phyloP scores from a whole-genome alignment of 2,329 filamentous ascomycete genomes.

The Fusarium brevicatenulatum region DNA sequence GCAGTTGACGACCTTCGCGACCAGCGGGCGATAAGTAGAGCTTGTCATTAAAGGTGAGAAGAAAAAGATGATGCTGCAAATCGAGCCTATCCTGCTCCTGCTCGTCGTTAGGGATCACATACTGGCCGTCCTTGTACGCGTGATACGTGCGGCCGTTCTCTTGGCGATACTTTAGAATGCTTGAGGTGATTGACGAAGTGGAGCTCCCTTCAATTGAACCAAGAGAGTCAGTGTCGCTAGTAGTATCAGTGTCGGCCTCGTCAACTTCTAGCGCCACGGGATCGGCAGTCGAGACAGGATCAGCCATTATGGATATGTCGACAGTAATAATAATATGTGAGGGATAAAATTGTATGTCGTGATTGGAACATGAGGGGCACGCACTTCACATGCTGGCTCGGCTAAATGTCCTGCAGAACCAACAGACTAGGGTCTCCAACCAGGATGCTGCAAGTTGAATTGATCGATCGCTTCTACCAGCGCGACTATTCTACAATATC shows the following conservation, averaged over 20 bases:
- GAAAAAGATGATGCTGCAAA: conserved; percentile 40
- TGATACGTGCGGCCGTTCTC: conserved; percentile 47
- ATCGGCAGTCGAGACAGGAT: not conserved
- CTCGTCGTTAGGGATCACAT: conserved; percentile 31
- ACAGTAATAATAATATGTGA: not conserved
- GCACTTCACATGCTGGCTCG: not conserved
- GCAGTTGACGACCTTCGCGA: conserved; percentile 9
- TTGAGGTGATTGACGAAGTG: conserved; percentile 38
- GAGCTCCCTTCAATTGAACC: not conserved
- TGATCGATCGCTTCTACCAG: not conserved
- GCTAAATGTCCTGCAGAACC: not conserved
- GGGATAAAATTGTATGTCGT: not conserved
- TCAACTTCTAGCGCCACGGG: conserved; percentile 10
- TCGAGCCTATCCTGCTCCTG: conserved; percentile 38
- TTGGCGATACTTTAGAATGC: conserved; percentile 38
- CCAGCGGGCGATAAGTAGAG: conserved; percentile 36
- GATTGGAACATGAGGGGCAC: not conserved
- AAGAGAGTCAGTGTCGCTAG: not conserved
- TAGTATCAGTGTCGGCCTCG: not conserved
- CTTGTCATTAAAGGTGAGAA: conserved; percentile 42
- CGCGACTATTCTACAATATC: not conserved
- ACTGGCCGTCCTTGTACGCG: conserved; percentile 42
- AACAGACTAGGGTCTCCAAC: not conserved
- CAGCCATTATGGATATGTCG: not conserved
- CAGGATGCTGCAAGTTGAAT: not conserved